Evolutionary conservation across 176 grass and related monocot species (phyloP).

Genomic region (bread wheat (Triticum aestivum)): DNA sequence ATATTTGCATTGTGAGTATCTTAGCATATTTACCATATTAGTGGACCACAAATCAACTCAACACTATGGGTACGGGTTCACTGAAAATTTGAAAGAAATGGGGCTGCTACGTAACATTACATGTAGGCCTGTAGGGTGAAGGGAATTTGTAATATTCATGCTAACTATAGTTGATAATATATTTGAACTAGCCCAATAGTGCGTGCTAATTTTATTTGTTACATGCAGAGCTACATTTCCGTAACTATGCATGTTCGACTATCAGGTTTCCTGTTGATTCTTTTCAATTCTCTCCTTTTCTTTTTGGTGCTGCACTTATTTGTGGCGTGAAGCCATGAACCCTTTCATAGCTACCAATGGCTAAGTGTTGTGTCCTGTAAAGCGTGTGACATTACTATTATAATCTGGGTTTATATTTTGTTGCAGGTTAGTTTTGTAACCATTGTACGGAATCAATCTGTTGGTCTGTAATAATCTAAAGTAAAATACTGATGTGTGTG

Average conservation of each 20-base stretch:
- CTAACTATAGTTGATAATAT: not conserved
- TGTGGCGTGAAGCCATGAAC: not conserved
- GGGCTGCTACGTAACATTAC: not conserved
- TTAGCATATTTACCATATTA: not conserved
- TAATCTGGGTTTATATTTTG: not conserved
- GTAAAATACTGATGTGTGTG: not conserved
- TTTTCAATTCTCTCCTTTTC: conserved; percentile 1
- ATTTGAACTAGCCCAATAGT: not conserved
- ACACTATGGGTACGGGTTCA: not conserved
- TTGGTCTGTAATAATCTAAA: not conserved
- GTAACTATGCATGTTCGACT: not conserved
- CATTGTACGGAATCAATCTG: not conserved
- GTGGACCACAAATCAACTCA: not conserved
- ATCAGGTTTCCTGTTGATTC: not conserved
- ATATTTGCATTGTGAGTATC: conserved; percentile 2
- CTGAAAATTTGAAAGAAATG: not conserved
- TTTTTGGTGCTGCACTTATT: not conserved
- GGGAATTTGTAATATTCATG: not conserved
- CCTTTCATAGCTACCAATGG: not conserved
- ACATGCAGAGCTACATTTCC: not conserved
- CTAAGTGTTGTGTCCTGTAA: not conserved
- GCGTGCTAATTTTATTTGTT: not conserved
- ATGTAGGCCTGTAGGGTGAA: not conserved
- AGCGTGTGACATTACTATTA: not conserved
- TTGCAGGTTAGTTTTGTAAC: not conserved